Conservation (phyloP, 1,284 basidiomycete species). For the Leccinum cinnamomeum region DNA sequence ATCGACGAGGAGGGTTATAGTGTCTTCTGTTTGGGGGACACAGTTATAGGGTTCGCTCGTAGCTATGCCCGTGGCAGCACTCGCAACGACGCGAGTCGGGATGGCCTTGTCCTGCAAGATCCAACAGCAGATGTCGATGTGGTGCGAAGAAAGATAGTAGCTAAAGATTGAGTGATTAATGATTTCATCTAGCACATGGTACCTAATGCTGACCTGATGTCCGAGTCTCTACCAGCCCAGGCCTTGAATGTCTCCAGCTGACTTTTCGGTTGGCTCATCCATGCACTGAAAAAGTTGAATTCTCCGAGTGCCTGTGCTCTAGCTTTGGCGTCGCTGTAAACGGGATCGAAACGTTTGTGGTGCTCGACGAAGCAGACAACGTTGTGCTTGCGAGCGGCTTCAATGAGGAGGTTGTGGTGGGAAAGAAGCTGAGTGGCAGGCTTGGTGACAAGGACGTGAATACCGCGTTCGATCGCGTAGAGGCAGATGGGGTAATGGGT, state of each 20-base stretch:
- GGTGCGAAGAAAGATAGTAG: conserved; percentile 93
- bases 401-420: conserved; percentile 79
- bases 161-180: conserved; percentile 39
- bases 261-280: conserved; percentile 96
- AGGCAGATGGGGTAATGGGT: conserved; percentile 87
- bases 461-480: conserved; percentile 79
- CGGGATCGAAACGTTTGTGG: conserved; percentile 87
- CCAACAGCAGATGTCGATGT: conserved; percentile 92
- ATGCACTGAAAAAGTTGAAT: conserved; percentile 88
- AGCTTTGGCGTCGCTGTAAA: conserved; percentile 86
- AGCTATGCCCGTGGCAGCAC: conserved; percentile 86
- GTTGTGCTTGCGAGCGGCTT: conserved; percentile 73
- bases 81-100: conserved; percentile 84
- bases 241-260: conserved; percentile 93
- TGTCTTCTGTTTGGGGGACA: conserved; percentile 85
- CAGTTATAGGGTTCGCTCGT: conserved; percentile 85
- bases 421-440: conserved; percentile 85
- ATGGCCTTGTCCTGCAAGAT: conserved; percentile 79
- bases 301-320: conserved; percentile 79
- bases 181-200: not conserved
- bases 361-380: conserved; percentile 93
- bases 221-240: conserved; percentile 92
- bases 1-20: conserved; percentile 91
- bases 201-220: conserved; percentile 61
- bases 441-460: conserved; percentile 92